Evolutionary conservation across 2,329 filamentous ascomycete species (phyloP), one percentile per base, ranked within the genome.

Genomic region (Fusarium sp.): DNA sequence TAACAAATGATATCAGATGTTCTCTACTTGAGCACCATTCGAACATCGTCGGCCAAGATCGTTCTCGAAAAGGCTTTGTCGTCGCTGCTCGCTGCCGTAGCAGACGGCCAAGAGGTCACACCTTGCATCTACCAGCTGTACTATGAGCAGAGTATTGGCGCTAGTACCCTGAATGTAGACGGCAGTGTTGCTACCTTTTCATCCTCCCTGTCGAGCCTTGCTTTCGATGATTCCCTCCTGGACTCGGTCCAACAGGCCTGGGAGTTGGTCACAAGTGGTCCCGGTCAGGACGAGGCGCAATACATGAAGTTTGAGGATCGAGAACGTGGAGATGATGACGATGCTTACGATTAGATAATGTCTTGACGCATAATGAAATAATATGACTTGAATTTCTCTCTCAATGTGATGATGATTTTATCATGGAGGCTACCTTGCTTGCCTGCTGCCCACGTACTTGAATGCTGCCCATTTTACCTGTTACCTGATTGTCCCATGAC

Each of bases 251-350:
- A 89, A 69, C 82, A 88, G 11, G 90, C 91, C 8, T 98, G 95
- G 95, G 85, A 88, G 70, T 84, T 86, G 58, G 86, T 95, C 5
- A 85, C 89, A 74, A 89, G 87, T 11, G 83, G 85, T 2, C 86
- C 87, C 6, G 84, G 38, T 20, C 85, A 85, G 20, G 84, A 85
- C 20, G 81, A 78, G 7, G 76, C 73, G 11, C 82, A 88, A 52
- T 98, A 97, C 78, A 91, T 98, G 89, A 86, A 88, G 22, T 98
- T 98, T 80, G 89, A 92, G 58, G 93, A 97, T 69, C 88, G 94
- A 27, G 92, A 95, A 79, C 88, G 86, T 15, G 85, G 83, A 68
- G 89, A 89, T 35, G 90, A 93, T 65, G 88, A 90, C 40, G 87
- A 90, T 64, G 81, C 85, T 58, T 88, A 88, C 71, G 85, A 89